A percentile compares a stretch with the other conserved stretches of the same genome.
Evolutionary conservation across 768 basidiomycete genomes (phyloP).

Genomic region (Mycena sanguinolenta): DNA sequence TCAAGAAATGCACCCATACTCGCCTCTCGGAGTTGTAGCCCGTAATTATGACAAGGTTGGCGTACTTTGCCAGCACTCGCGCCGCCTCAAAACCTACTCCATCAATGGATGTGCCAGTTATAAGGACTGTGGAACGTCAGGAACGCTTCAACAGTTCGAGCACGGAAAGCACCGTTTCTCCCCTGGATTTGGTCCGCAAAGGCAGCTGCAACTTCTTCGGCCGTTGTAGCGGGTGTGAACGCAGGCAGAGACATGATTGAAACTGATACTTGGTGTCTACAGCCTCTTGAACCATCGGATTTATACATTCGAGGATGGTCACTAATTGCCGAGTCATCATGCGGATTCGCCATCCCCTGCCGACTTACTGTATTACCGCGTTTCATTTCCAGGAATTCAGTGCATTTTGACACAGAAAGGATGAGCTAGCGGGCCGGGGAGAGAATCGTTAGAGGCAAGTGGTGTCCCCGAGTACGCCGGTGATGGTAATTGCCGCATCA

Average conservation of each 20-base stretch:
- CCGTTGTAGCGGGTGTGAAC: conserved; percentile 1
- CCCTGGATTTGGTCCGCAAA: conserved; percentile 11
- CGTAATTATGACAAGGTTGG: conserved; percentile 11
- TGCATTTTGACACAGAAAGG: too few species aligned
- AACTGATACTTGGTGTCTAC: too few species aligned
- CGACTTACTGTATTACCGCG: too few species aligned
- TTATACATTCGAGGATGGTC: too few species aligned
- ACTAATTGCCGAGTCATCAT: too few species aligned
- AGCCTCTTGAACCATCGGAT: too few species aligned
- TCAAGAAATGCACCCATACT: neutral
- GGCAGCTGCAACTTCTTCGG: conserved; percentile 1
- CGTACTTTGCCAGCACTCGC: neutral
- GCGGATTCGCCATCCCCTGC: too few species aligned
- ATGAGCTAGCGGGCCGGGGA: too few species aligned
- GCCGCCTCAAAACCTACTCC: conserved; percentile 16
- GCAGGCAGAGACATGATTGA: neutral
- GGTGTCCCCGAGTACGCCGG: too few species aligned
- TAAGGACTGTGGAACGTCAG: neutral
- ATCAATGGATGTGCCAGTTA: conserved; percentile 7
- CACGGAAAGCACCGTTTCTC: neutral
- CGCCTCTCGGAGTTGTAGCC: conserved; percentile 16
- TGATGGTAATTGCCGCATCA: too few species aligned
- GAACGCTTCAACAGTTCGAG: neutral
- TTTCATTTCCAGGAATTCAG: too few species aligned
- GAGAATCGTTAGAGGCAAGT: too few species aligned